These are phyloP conservation scores for Oryza glaberrima DNA, from an alignment of 176 grass and related monocot genomes.

Conservation along the genomic window DNA sequence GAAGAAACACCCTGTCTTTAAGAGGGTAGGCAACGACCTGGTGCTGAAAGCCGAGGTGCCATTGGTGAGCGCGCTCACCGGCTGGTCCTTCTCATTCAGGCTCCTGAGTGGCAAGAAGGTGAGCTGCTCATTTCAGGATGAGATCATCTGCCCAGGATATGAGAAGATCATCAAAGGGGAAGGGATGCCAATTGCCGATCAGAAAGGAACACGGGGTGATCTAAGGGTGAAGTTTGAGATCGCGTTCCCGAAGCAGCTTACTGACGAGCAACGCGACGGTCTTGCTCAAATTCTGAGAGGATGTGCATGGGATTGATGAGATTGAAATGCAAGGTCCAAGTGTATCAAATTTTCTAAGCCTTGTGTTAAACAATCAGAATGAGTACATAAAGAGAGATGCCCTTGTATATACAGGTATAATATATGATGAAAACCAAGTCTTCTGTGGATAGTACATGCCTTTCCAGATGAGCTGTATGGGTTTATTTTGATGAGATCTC, in stretches of 20 bases:
- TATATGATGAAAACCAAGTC: conserved; percentile 39
- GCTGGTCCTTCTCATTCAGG: conserved; percentile 87
- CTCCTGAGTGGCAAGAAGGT: conserved; percentile 71
- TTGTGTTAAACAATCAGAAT: conserved; percentile 53
- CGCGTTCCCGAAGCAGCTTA: conserved; percentile 77
- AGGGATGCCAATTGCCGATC: conserved; percentile 72
- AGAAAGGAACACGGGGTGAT: conserved; percentile 63
- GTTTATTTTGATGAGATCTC: conserved; percentile 37
- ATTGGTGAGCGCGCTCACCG: conserved; percentile 74
- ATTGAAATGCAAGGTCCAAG: conserved; percentile 5
- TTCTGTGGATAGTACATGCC: conserved; percentile 38
- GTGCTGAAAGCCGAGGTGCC: conserved; percentile 93
- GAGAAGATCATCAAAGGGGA: conserved; percentile 82
- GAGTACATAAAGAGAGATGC: conserved; percentile 51
- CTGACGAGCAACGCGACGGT: conserved; percentile 52
- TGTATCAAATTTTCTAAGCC: conserved; percentile 56
- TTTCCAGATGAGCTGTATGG: conserved; percentile 48
- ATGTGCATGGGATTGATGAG: conserved; percentile 47
- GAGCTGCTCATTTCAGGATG: conserved; percentile 70
- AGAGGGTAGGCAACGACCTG: conserved; percentile 77
- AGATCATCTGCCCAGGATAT: conserved; percentile 68
- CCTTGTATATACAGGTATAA: conserved; percentile 78
- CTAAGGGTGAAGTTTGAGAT: conserved; percentile 71
- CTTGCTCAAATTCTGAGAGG: conserved; percentile 64
- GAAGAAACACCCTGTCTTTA: conserved; percentile 80